These are phyloP conservation scores for Sclerotinia trifoliorum DNA, from an alignment of 2,329 filamentous ascomycete species.

Conservation along the genomic window DNA sequence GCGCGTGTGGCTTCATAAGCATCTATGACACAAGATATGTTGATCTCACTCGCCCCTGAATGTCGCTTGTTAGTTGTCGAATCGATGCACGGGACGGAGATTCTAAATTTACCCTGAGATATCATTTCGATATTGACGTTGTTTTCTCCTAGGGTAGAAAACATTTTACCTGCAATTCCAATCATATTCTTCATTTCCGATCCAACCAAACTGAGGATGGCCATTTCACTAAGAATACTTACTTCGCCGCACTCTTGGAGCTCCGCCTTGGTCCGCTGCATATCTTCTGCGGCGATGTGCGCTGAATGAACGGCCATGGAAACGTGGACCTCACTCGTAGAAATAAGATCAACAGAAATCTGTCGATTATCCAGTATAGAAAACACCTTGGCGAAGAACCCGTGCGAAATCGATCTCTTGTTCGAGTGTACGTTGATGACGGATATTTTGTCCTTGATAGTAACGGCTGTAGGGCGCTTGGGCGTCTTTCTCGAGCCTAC, in stretches of 20 bases:
- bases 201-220: conserved; percentile 90
- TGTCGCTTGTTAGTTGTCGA: conserved; percentile 8
- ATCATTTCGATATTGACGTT: conserved; percentile 99
- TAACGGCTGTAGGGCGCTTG: conserved; percentile 83
- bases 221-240: conserved; percentile 87
- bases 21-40: conserved; percentile 97
- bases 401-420: conserved; percentile 92
- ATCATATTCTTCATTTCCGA: conserved; percentile 98
- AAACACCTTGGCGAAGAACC: conserved; percentile 93
- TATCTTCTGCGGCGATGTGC: conserved; percentile 58
- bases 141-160: conserved; percentile 88
- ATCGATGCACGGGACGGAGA: conserved; percentile 13
- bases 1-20: conserved; percentile 86
- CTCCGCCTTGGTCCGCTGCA: conserved; percentile 68
- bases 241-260: conserved; percentile 82
- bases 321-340: conserved; percentile 93
- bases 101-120: conserved; percentile 71
- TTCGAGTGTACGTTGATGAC: conserved; percentile 98
- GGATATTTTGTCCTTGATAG: conserved; percentile 94
- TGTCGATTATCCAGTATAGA: conserved; percentile 82
- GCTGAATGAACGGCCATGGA: conserved; percentile 94
- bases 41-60: conserved; percentile 93
- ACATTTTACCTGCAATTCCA: conserved; percentile 91
- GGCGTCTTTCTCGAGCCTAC: conserved; percentile 54
- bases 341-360: conserved; percentile 93